These are phyloP conservation scores for Atkinsonella hypoxylon DNA, from an alignment of 2,329 filamentous ascomycete species.

Conservation along the genomic window DNA sequence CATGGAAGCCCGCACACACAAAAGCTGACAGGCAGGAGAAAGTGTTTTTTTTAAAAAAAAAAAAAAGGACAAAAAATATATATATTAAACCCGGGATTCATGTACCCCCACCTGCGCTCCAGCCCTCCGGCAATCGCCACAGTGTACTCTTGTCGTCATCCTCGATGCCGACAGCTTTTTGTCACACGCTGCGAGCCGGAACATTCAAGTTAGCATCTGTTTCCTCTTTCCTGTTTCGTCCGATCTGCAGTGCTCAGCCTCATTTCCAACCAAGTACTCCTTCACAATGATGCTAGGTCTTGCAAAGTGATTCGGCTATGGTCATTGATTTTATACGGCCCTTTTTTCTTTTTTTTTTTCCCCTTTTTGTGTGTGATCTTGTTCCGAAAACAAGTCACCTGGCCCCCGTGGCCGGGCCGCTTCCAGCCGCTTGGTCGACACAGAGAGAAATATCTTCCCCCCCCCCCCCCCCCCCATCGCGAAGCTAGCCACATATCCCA, in stretches of 20 bases:
- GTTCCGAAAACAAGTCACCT: neutral
- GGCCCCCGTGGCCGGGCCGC: neutral
- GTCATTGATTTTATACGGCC: neutral
- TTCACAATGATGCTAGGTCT: neutral
- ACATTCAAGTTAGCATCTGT: neutral
- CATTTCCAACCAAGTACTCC: constrained; percentile 8
- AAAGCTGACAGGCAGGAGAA: too few species aligned
- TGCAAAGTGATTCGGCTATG: neutral
- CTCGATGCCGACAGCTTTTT: neutral
- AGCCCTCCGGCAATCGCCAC: too few species aligned
- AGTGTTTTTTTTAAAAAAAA: too few species aligned
- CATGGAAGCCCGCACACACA: too few species aligned
- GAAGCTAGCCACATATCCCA: too few species aligned
- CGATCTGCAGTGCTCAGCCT: constrained; percentile 11
- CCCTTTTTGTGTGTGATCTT: too few species aligned
- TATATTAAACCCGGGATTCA: too few species aligned
- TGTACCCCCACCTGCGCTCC: too few species aligned
- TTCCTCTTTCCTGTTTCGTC: constrained; percentile 8
- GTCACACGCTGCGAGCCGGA: neutral
- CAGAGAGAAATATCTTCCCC: too few species aligned
- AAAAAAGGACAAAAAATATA: too few species aligned
- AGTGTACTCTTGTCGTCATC: too few species aligned
- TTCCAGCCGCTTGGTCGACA: neutral
- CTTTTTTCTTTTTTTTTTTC: neutral
- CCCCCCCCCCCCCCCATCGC: too few species aligned